Evolutionary conservation across 768 basidiomycete genomes (phyloP).

Genomic region (Gyrodon lividus): DNA sequence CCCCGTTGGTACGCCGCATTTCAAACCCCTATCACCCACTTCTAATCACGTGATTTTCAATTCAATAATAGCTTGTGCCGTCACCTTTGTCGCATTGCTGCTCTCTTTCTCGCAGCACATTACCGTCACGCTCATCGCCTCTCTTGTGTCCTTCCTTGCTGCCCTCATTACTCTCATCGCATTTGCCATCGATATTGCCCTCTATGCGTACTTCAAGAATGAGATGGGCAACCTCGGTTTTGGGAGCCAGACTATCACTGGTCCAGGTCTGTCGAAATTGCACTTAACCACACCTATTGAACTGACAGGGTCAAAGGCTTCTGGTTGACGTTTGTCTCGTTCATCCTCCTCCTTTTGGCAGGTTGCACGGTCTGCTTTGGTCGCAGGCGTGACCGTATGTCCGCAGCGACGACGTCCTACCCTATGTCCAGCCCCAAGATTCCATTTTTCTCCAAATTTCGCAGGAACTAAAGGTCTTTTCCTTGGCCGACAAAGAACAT

Average conservation of each 20-base stretch:
- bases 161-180: constrained; percentile 67
- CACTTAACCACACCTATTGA: background rate
- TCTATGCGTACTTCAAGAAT: constrained; percentile 60
- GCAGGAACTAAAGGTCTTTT: constrained; percentile 29
- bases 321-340: constrained; percentile 70
- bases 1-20: constrained; percentile 59
- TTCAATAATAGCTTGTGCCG: constrained; percentile 40
- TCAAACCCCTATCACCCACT: background rate
- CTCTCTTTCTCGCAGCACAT: constrained; percentile 61
- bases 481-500: too few relatives aligned
- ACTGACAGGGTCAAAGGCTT: constrained; percentile 45
- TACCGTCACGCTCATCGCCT: constrained; percentile 41
- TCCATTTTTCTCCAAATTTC: constrained; percentile 38
- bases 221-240: constrained; percentile 49
- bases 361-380: constrained; percentile 73
- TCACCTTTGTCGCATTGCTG: constrained; percentile 63
- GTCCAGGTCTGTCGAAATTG: constrained; percentile 50
- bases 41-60: constrained; percentile 7
- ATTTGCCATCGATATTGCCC: constrained; percentile 75
- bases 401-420: constrained; percentile 34
- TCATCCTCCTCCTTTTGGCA: constrained; percentile 62
- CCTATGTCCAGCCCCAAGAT: constrained; percentile 21
- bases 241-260: constrained; percentile 50
- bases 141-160: constrained; percentile 62
- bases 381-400: constrained; percentile 53